A percentile compares a stretch with the other conserved stretches of the same genome.
Evolutionary conservation across 192 early-diverging fungal species (phyloP).

Genomic region (Entomortierella beljakovae): DNA sequence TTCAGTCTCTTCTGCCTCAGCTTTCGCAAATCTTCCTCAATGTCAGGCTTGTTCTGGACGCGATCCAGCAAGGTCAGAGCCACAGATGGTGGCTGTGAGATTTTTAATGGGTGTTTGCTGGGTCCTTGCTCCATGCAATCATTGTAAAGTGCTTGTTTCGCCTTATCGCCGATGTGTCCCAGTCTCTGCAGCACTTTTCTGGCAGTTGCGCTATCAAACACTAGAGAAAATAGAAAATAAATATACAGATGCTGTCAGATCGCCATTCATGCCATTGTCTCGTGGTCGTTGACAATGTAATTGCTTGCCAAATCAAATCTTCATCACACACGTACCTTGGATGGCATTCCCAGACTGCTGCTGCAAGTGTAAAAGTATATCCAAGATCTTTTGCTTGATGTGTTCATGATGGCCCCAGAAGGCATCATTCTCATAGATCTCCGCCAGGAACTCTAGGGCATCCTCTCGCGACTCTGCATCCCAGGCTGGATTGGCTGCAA

Average conservation of each 20-base stretch:
- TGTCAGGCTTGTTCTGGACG: conserved; percentile 16
- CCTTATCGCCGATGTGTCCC: background rate
- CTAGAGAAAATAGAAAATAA: background rate
- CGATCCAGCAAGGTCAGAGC: conserved; percentile 19
- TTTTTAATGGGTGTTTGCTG: background rate
- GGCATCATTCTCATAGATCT: conserved; percentile 1
- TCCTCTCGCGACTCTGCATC: background rate
- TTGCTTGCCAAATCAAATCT: background rate
- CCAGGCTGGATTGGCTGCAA: conserved; percentile 10
- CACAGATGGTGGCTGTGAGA: conserved; percentile 2
- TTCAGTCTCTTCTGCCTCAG: conserved; percentile 7
- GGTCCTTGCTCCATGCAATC: background rate
- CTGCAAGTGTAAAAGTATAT: conserved; percentile 7
- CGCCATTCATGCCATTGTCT: background rate
- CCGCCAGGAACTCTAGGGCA: conserved; percentile 2
- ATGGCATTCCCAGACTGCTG: background rate
- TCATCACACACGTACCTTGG: conserved; percentile 1
- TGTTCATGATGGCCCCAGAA: background rate
- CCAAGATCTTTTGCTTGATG: conserved; percentile 7
- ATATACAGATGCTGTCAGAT: background rate
- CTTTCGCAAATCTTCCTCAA: conserved; percentile 24
- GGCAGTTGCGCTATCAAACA: background rate
- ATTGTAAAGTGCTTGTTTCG: conserved; percentile 1
- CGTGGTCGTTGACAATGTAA: background rate
- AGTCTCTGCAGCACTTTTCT: background rate